Conservation (phyloP, 106 monocot genomes). For the Dioscorea alata region DNA sequence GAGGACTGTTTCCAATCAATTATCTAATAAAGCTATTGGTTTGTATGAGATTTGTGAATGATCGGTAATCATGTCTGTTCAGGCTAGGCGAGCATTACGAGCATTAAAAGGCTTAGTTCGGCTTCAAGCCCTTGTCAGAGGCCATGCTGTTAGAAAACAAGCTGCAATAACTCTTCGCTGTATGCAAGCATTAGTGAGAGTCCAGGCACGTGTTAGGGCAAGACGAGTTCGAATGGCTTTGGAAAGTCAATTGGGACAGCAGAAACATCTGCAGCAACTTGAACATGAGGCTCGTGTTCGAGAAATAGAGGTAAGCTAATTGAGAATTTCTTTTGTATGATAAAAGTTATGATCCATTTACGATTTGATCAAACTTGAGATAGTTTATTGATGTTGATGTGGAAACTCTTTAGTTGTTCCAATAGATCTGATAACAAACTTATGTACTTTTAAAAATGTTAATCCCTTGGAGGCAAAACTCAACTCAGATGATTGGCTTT, state of each 20-base stretch:
- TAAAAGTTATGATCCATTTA: too few species aligned
- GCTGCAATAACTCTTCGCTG: constrained; percentile 84
- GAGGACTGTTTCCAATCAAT: too few species aligned
- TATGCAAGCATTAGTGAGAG: constrained; percentile 93
- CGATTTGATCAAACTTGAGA: too few species aligned
- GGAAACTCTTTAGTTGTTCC: too few species aligned
- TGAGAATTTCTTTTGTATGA: too few species aligned
- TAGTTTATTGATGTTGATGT: too few species aligned
- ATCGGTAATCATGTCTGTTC: constrained; percentile 2
- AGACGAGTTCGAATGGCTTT: constrained; percentile 80
- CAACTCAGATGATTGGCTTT: too few species aligned
- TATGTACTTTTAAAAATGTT: too few species aligned
- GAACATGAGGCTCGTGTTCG: constrained; percentile 42
- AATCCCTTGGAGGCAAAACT: too few species aligned
- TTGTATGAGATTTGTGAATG: too few species aligned
- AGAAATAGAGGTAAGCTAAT: constrained; percentile 67
- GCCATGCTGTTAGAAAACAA: constrained; percentile 93
- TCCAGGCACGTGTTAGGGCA: constrained; percentile 91
- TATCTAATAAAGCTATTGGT: too few species aligned
- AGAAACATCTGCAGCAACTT: constrained; percentile 36
- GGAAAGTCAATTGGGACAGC: constrained; percentile 68
- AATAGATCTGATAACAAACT: too few species aligned
- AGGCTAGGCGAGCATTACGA: constrained; percentile 86
- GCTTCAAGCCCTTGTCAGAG: constrained; percentile 93
- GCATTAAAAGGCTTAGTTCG: constrained; percentile 93